Evolutionary conservation across 495 filamentous ascomycete species (phyloP).

Genomic region (Hypoxylon crocopeplum): DNA sequence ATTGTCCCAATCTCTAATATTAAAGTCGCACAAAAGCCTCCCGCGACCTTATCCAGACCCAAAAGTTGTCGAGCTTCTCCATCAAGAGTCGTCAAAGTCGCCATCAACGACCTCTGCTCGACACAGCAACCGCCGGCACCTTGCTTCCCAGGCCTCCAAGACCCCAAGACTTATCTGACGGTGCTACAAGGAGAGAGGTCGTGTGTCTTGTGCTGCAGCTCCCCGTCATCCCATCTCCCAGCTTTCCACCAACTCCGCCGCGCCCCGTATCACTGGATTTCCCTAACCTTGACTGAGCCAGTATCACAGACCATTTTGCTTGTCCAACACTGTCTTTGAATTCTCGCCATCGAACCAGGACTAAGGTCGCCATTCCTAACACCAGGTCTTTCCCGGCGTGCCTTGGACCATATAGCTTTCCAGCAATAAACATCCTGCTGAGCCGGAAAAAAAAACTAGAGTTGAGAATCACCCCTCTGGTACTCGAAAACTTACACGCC

Average conservation of each 20-base stretch:
- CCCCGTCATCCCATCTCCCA: conserved; percentile 49
- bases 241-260: conserved; percentile 52
- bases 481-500: conserved; percentile 7
- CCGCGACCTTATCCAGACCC: conserved; percentile 53
- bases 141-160: conserved; percentile 43
- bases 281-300: conserved; percentile 49
- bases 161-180: conserved; percentile 39
- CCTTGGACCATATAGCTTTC: conserved; percentile 36
- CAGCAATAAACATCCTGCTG: conserved; percentile 15
- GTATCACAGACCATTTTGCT: conserved; percentile 55
- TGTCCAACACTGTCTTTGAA: conserved; percentile 49
- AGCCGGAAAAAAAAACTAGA: conserved; percentile 6
- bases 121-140: conserved; percentile 42
- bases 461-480: conserved; percentile 10
- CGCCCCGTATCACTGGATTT: conserved; percentile 52
- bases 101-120: conserved; percentile 41
- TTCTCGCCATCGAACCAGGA: conserved; percentile 33
- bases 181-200: conserved; percentile 45
- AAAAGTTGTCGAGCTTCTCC: conserved; percentile 50
- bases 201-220: conserved; percentile 50
- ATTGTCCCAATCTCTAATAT: conserved; percentile 46
- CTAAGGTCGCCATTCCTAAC: conserved; percentile 30
- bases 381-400: conserved; percentile 13
- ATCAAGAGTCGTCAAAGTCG: conserved; percentile 41
- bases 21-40: conserved; percentile 62